Conservation (phyloP, 1,284 basidiomycete species). For the Stygiomarasmius scandens region DNA sequence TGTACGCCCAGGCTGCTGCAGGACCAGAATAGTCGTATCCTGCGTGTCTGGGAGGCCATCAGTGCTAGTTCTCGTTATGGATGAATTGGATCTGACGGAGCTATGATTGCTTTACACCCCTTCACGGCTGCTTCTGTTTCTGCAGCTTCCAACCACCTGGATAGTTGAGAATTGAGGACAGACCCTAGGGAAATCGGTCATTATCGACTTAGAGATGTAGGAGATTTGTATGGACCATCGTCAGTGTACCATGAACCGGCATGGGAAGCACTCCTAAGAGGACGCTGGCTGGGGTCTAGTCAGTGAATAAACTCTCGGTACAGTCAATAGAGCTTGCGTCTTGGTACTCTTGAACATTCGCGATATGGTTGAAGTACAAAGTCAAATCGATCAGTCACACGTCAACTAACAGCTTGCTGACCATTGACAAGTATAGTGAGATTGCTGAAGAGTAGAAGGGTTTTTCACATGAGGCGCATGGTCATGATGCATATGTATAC, state of each 20-base stretch:
- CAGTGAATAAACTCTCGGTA: not conserved
- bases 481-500: conserved; percentile 37
- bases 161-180: conserved; percentile 59
- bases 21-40: conserved; percentile 95
- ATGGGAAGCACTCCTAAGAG: conserved; percentile 69
- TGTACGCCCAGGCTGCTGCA: conserved; percentile 96
- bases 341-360: not conserved
- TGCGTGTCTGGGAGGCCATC: conserved; percentile 71
- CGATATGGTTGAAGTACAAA: not conserved
- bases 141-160: conserved; percentile 54
- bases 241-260: conserved; percentile 91
- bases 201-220: conserved; percentile 9
- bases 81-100: conserved; percentile 67
- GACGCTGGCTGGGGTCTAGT: conserved; percentile 1
- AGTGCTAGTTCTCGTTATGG: conserved; percentile 7
- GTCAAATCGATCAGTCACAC: not conserved
- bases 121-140: conserved; percentile 44
- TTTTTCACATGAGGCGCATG: conserved; percentile 13
- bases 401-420: not conserved
- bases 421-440: too few species aligned
- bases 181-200: conserved; percentile 42
- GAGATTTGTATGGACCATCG: conserved; percentile 51
- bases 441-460: not conserved
- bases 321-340: not conserved
- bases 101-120: conserved; percentile 90